These are phyloP conservation scores for Helotiales sp. DNA, from an alignment of 2,329 filamentous ascomycete genomes.

Conservation along the genomic window DNA sequence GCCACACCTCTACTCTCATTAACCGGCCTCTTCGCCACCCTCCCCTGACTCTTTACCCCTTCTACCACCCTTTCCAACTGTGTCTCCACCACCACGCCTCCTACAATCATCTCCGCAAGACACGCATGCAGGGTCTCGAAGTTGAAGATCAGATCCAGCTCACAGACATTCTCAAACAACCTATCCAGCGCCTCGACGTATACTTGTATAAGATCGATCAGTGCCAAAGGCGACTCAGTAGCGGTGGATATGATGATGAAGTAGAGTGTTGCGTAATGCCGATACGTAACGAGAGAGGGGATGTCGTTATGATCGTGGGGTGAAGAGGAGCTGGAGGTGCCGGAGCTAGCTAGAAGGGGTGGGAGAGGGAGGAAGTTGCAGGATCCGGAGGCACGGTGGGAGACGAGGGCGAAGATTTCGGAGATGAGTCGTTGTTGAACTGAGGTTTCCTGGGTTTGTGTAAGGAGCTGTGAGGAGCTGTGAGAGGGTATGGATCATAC, in stretches of 20 bases:
- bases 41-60: slow-evolving; percentile 76
- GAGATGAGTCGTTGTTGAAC: slow-evolving; percentile 96
- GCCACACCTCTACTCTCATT: slow-evolving; percentile 61
- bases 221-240: slow-evolving; percentile 90
- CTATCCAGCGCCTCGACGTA: slow-evolving; percentile 95
- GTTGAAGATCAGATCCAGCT: slow-evolving; percentile 96
- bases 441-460: slow-evolving; percentile 74
- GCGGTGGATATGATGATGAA: slow-evolving; percentile 98
- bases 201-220: slow-evolving; percentile 96
- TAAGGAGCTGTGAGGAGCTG: slow-evolving; percentile 10
- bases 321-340: slow-evolving; percentile 66
- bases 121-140: slow-evolving; percentile 95
- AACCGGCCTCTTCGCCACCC: slow-evolving; percentile 75
- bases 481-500: slow-evolving; percentile 46
- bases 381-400: slow-evolving; percentile 84
- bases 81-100: slow-evolving; percentile 92
- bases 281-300: slow-evolving; percentile 94
- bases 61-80: slow-evolving; percentile 84
- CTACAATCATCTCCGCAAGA: slow-evolving; percentile 90
- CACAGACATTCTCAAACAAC: slow-evolving; percentile 97
- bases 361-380: slow-evolving; percentile 94
- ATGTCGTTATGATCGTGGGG: slow-evolving; percentile 75
- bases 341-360: slow-evolving; percentile 60
- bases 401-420: slow-evolving; percentile 95
- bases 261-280: slow-evolving; percentile 96